Evolutionary conservation across 441 rosid genomes (phyloP), one percentile per base, ranked within the genome.

Genomic region (Brassica hybrid): DNA sequence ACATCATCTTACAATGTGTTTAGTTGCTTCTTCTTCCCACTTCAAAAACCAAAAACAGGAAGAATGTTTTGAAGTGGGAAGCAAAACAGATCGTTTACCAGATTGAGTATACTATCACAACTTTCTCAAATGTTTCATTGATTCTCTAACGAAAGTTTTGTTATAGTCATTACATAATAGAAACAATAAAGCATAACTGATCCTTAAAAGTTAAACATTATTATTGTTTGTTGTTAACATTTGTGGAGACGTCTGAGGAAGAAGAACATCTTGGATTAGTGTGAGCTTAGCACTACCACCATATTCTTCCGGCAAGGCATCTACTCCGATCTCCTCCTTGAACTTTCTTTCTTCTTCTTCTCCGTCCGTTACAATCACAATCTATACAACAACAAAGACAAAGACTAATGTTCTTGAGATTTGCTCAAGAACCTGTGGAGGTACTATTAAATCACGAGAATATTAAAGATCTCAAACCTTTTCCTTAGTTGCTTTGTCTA

Each of bases 401-500:
- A n/a, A 17, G 19, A 36, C 23, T 11, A 3, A 54, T 21, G 54
- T 67, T 4, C 9, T 23, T 18, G 13, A 36, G 17, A 48, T 21
- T 48, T 71, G 63, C 59, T 63, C n/a, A 16, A 67, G 69, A 72
- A 9, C 3, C 1, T 30, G 8, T 58, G n/a, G 34, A 17, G 12
- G 14, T 38, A 38, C 45, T 38, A 38, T 23, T 34, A 14, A 2
- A 68, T 19, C 12, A 54, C 4, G 38, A 23, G 14, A 17, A 25
- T 2, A 19, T 32, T 52, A 56, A 56, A 43, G 12, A 72, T 11
- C 12, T n/a, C n/a, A 36, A 83, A 91, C 98, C 97, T 92, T 94
- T 65, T 91, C 95, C 25, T 82, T 77, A 19, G 97, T 92, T 48
- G 93, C 86, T 85, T 90, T 89, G 78, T 94, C 98, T 13, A 94